phyloP scores from a whole-genome alignment of 129 eudicot genomes.

The Flaveria robusta region DNA sequence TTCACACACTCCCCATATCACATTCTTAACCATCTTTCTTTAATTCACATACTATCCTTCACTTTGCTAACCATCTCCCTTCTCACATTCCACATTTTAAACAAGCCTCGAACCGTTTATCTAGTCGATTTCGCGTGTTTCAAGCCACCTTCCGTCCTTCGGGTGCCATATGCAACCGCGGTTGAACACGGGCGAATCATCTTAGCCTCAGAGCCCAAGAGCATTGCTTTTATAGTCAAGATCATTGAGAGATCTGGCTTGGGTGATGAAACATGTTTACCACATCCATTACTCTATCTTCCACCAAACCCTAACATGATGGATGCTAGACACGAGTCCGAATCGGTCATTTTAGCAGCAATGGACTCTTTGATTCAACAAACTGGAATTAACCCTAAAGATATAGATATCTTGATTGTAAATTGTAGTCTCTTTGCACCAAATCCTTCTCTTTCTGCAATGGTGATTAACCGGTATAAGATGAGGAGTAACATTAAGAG shows the following conservation, averaged over 20 bases:
- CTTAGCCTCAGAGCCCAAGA: constrained; percentile 49
- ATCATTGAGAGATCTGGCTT: constrained; percentile 68
- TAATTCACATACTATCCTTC: constrained; percentile 36
- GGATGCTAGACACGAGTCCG: constrained; percentile 56
- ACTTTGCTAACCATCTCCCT: constrained; percentile 36
- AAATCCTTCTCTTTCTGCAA: constrained; percentile 59
- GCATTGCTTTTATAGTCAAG: constrained; percentile 51
- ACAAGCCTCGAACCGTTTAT: constrained; percentile 55
- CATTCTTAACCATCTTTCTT: constrained; percentile 19
- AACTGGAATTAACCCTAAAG: constrained; percentile 59
- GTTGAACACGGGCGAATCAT: constrained; percentile 48
- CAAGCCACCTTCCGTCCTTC: constrained; percentile 54
- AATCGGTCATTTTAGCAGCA: constrained; percentile 51
- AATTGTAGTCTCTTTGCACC: constrained; percentile 74
- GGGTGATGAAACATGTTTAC: constrained; percentile 71
- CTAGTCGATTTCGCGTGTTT: constrained; percentile 67
- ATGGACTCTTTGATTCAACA: constrained; percentile 58
- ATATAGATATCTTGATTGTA: constrained; percentile 60
- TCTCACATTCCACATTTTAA: constrained; percentile 43
- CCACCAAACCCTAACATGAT: constrained; percentile 53
- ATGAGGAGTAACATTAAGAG: constrained; percentile 61
- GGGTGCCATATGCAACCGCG: constrained; percentile 55
- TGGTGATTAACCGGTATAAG: constrained; percentile 62
- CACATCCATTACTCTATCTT: constrained; percentile 49
- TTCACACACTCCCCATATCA: constrained; percentile 36